Evolutionary conservation across 2,329 filamentous ascomycete species (phyloP).

Genomic region (Penicillium digitatum): DNA sequence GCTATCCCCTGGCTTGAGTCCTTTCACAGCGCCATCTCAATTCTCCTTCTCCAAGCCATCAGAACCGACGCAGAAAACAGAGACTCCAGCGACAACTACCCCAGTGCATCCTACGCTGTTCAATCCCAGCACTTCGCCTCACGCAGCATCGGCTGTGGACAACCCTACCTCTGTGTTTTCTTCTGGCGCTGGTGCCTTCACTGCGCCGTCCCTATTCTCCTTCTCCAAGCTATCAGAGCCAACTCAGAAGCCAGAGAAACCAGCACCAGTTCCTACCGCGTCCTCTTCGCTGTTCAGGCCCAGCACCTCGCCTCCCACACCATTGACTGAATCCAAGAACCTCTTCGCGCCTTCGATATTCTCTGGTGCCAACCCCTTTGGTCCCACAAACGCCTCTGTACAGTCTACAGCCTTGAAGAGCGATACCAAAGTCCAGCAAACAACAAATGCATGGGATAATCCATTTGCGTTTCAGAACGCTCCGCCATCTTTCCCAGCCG

Average conservation of each 20-base stretch:
- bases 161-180: neutral
- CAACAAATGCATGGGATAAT: neutral
- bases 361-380: neutral
- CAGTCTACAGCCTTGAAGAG: neutral
- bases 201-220: neutral
- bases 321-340: neutral
- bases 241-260: neutral
- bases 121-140: neutral
- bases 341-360: neutral
- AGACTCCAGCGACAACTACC: neutral
- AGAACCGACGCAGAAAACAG: neutral
- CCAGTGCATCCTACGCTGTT: neutral
- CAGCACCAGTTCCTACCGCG: neutral
- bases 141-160: neutral
- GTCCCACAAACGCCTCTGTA: neutral
- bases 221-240: conserved; percentile 1
- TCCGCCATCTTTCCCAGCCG: neutral
- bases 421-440: neutral
- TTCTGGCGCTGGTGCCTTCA: neutral
- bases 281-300: neutral
- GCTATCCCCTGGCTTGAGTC: neutral
- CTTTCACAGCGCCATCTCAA: neutral
- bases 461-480: neutral
- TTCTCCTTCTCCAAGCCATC: neutral
- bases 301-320: neutral